phyloP scores from a whole-genome alignment of 495 filamentous ascomycete genomes.

The Penicillium atrosanguineum region DNA sequence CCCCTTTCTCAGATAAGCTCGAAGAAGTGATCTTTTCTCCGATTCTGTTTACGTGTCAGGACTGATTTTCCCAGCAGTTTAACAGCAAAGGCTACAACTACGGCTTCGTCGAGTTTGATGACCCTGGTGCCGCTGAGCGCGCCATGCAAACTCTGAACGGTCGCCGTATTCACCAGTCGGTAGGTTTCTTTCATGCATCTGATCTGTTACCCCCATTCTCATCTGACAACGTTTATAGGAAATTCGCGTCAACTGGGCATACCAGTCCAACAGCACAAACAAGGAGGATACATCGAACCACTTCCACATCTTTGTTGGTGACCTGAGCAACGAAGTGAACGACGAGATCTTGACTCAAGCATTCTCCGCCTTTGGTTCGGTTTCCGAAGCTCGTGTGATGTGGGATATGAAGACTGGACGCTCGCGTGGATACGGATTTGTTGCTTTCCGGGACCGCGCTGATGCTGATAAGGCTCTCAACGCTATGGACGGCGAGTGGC shows the following conservation, averaged over 20 bases:
- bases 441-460: conserved; percentile 90
- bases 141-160: conserved; percentile 98
- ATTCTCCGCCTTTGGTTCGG: conserved; percentile 92
- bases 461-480: conserved; percentile 96
- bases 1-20: background rate
- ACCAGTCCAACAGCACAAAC: conserved; percentile 90
- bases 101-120: conserved; percentile 98
- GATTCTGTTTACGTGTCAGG: background rate
- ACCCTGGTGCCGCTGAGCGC: conserved; percentile 91
- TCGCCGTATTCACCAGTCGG: conserved; percentile 89
- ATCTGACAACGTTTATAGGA: conserved; percentile 56
- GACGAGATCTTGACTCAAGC: conserved; percentile 93
- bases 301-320: conserved; percentile 98
- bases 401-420: conserved; percentile 99
- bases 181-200: conserved; percentile 26
- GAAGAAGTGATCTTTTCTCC: background rate
- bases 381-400: conserved; percentile 99
- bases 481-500: conserved; percentile 99
- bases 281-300: conserved; percentile 99
- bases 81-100: conserved; percentile 98
- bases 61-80: conserved; percentile 41
- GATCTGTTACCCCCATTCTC: background rate
- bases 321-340: conserved; percentile 98
- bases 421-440: conserved; percentile 96
- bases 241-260: conserved; percentile 99